Conservation (phyloP, 2,329 filamentous ascomycete species). For the Neofusicoccum ribis region DNA sequence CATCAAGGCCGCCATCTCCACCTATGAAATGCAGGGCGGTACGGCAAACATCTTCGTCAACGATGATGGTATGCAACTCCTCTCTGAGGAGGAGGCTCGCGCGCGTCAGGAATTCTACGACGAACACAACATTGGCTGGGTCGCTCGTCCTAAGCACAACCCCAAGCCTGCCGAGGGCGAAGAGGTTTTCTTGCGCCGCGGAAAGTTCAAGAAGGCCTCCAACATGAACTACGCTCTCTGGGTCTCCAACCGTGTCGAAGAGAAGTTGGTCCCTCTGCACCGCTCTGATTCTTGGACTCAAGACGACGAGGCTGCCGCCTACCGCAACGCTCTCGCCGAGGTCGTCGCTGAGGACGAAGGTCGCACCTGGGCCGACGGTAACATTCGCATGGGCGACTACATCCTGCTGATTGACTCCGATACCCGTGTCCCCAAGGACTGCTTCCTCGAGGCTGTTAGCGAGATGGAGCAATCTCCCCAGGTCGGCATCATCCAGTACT, state of each 20-base stretch:
- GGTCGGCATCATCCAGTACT: constrained; percentile 70
- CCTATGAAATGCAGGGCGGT: constrained; percentile 75
- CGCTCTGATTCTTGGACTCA: constrained; percentile 62
- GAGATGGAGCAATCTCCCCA: constrained; percentile 72
- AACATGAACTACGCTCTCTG: constrained; percentile 70
- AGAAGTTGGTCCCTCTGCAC: constrained; percentile 60
- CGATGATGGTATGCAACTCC: constrained; percentile 71
- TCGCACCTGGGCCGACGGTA: constrained; percentile 60
- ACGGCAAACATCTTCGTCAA: constrained; percentile 77
- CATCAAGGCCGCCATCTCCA: constrained; percentile 74
- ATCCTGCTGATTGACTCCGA: constrained; percentile 70
- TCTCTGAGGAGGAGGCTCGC: constrained; percentile 51
- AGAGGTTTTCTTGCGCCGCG: constrained; percentile 54
- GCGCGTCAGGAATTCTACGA: constrained; percentile 51
- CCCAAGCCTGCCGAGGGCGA: constrained; percentile 51
- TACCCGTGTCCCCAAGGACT: constrained; percentile 67
- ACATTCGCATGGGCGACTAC: constrained; percentile 62
- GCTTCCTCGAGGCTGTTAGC: constrained; percentile 66
- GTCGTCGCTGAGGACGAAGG: constrained; percentile 56
- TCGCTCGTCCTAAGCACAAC: constrained; percentile 52
- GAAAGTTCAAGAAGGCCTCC: constrained; percentile 67
- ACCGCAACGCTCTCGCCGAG: constrained; percentile 51
- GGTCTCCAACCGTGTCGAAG: constrained; percentile 66
- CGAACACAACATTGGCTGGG: constrained; percentile 53
- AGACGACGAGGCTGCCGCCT: constrained; percentile 46